Base-by-base conservation (phyloP, 257 asterid genomes). In the Cinchona pubescens region DNA sequence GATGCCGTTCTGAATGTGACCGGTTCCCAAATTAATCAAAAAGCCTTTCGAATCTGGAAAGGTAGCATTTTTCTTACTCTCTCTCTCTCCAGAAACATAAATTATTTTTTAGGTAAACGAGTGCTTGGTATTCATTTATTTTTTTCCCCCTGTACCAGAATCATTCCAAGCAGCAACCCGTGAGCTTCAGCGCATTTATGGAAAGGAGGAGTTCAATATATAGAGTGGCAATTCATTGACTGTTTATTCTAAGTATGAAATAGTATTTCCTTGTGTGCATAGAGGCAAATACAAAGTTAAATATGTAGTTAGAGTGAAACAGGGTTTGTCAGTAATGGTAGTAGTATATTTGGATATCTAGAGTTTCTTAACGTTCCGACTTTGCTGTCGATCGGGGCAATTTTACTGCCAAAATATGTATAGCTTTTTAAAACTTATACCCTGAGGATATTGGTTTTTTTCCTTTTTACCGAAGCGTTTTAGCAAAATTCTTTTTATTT, bases 111-210 rank as follows among this genome's bases (percentile, higher is more conserved):
- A 16, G 63, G 32, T 18, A 23, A 8, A 21, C 23, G 65, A 21
- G 21, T 19, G 35, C 30, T 3, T 72, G 27, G 30, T 37, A 21
- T 46, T 23, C 35, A 59, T 59, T 25, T 25, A 37, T 56, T 23
- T 58, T 66, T 79, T 65, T 83, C 62, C 55, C 72, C n/a, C 56
- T 55, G 66, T 80, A 25, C 71, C 85, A 94, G 99, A 90, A 85
- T 94, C 99, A 25, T 94, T 85, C 79, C 94, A 89, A 92, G 99
- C 96, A 25, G 97, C 96, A 67, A 94, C 97, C 1, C 96, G 97
- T 1, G 99, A 94, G 86, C 96, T 92, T 76, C 96, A 83, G 83
- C 95, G 96, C 29, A 90, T 94, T 35, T 92, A 90, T 77, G 98
- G 97, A 70, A 94, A 94, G 88, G 97, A 92, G 81, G 90, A 87